A percentile compares a stretch with the other conserved stretches of the same genome.
These are phyloP conservation scores for Emericellopsis cladophorae DNA, from an alignment of 2,329 filamentous ascomycete species.

Conservation along the genomic window DNA sequence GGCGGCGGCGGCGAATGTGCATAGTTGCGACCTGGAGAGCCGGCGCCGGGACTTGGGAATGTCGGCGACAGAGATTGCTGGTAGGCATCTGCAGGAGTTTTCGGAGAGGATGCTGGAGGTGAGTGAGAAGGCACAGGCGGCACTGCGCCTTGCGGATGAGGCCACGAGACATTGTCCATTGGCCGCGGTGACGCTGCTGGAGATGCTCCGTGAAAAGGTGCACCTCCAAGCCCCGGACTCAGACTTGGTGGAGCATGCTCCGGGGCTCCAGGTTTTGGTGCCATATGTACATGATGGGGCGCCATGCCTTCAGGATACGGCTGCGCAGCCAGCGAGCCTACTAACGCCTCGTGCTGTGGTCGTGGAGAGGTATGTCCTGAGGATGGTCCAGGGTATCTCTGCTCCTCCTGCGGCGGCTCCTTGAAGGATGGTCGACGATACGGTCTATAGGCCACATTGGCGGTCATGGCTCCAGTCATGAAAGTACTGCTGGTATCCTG, in stretches of 20 bases:
- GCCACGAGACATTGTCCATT: conserved; percentile 1
- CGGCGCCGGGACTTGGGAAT: background rate
- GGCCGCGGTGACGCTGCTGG: no score
- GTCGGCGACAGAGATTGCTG: background rate
- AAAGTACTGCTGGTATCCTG: background rate
- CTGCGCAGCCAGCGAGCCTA: background rate
- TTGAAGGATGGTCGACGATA: conserved; percentile 11
- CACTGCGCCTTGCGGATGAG: background rate
- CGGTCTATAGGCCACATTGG: conserved; percentile 10
- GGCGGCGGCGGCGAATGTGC: background rate
- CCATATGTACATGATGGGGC: conserved; percentile 11
- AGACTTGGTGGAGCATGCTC: background rate
- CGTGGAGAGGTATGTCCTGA: no score
- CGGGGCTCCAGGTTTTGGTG: background rate
- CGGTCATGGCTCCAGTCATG: background rate
- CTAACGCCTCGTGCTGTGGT: background rate
- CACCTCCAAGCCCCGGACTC: background rate
- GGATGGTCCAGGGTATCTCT: no score
- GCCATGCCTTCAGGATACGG: conserved; percentile 6
- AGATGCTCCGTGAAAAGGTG: no score
- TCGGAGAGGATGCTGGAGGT: background rate
- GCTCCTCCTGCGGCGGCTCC: background rate
- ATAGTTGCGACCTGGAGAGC: background rate
- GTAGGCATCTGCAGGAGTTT: background rate
- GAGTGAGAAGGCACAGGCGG: background rate